A percentile compares a stretch with the other conserved stretches of the same genome.
Evolutionary conservation across 495 filamentous ascomycete species (phyloP).

Genomic region (Penicillium soppii): DNA sequence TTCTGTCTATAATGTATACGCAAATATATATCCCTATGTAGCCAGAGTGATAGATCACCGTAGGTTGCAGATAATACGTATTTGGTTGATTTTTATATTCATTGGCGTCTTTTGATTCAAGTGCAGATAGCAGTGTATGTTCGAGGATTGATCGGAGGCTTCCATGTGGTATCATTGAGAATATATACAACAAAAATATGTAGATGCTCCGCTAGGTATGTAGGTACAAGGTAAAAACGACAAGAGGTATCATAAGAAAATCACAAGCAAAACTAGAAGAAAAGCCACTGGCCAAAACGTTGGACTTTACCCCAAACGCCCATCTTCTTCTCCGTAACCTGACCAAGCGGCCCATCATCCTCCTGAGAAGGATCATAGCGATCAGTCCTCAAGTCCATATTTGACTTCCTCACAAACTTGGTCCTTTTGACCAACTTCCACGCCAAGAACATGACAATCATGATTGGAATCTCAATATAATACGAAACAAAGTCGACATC

Average conservation of each 20-base stretch:
- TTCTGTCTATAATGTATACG: no score
- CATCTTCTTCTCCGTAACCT: conserved; percentile 9
- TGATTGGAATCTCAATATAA: conserved; percentile 51
- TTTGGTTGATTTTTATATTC: no score
- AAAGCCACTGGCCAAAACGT: conserved; percentile 35
- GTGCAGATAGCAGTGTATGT: no score
- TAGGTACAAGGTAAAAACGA: not conserved
- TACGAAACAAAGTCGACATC: conserved; percentile 52
- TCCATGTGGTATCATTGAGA: no score
- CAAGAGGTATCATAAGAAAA: conserved; percentile 4
- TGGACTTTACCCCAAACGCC: conserved; percentile 22
- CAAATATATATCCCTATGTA: no score
- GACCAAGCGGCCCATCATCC: not conserved
- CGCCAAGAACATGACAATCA: conserved; percentile 50
- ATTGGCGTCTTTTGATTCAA: no score
- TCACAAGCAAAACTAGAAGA: conserved; percentile 17
- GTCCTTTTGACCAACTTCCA: conserved; percentile 53
- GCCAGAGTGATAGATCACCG: no score
- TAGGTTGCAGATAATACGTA: no score
- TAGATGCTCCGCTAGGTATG: no score
- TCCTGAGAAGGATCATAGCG: conserved; percentile 37
- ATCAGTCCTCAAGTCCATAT: conserved; percentile 56
- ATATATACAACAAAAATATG: not conserved
- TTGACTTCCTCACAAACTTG: conserved; percentile 30
- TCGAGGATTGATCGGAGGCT: no score